Percentiles rank a stretch among this genome's conserved stretches.
Conservation (phyloP, 2,329 filamentous ascomycete species). For the Tolypocladium amazonense region DNA sequence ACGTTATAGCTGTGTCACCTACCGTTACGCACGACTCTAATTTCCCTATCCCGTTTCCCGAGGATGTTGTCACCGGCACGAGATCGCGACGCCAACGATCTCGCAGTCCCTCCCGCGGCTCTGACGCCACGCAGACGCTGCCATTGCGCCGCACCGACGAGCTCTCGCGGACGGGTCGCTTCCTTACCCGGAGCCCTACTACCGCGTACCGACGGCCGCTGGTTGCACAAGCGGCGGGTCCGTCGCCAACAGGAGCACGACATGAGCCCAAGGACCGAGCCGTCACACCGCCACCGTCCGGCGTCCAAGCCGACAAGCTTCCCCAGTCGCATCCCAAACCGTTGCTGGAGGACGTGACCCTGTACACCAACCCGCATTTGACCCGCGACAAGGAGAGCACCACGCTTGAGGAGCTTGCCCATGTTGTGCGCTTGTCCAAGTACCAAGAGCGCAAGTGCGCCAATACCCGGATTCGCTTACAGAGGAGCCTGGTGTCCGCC, state of each 20-base stretch:
- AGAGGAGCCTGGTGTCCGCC: conserved; percentile 64
- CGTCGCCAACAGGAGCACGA: conserved; percentile 17
- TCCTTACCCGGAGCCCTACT: conserved; percentile 24
- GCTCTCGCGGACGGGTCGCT: conserved; percentile 26
- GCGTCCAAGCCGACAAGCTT: conserved; percentile 29
- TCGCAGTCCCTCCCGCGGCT: conserved; percentile 41
- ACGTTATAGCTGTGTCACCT: conserved; percentile 20
- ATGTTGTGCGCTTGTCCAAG: conserved; percentile 65
- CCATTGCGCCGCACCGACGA: conserved; percentile 34
- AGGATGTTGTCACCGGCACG: conserved; percentile 38
- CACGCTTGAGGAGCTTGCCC: conserved; percentile 66
- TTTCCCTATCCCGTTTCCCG: conserved; percentile 44
- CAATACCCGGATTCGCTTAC: conserved; percentile 61
- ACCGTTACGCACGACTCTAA: conserved; percentile 28
- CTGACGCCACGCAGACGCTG: conserved; percentile 30
- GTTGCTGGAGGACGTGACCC: conserved; percentile 55
- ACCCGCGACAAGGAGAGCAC: conserved; percentile 54
- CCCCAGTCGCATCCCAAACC: conserved; percentile 35
- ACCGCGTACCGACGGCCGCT: conserved; percentile 36
- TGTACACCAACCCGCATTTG: conserved; percentile 53
- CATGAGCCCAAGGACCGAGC: conserved; percentile 14
- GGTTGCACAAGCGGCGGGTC: conserved; percentile 32
- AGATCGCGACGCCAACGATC: conserved; percentile 41
- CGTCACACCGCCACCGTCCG: conserved; percentile 14
- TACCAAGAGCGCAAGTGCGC: conserved; percentile 74